These are phyloP conservation scores for Schizophyllum amplum DNA, from an alignment of 1,284 basidiomycete genomes.

Conservation along the genomic window DNA sequence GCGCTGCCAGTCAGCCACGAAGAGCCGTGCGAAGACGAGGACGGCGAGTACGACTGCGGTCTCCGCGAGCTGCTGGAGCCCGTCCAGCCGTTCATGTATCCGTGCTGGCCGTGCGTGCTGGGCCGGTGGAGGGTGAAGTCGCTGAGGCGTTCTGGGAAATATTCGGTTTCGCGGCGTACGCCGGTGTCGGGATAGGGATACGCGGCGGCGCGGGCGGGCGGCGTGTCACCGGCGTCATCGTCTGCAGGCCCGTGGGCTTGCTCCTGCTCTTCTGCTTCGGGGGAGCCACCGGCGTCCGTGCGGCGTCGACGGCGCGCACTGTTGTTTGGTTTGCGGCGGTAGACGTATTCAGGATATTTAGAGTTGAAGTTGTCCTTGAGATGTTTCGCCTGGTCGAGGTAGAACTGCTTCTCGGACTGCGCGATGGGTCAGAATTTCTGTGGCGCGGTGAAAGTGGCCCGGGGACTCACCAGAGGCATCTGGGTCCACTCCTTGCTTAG, in stretches of 20 bases:
- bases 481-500: slow-evolving; percentile 72
- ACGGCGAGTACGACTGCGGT: not conserved
- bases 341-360: slow-evolving; percentile 84
- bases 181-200: not conserved
- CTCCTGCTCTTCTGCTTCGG: not conserved
- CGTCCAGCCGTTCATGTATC: not conserved
- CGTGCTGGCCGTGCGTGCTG: not conserved
- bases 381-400: slow-evolving; percentile 74
- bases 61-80: too few relatives aligned
- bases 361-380: slow-evolving; percentile 77
- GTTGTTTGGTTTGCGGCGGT: slow-evolving; percentile 76
- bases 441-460: slow-evolving; percentile 7
- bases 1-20: not conserved
- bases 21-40: not conserved
- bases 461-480: slow-evolving; percentile 53
- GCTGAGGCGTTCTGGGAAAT: not conserved
- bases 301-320: slow-evolving; percentile 53
- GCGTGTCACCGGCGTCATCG: not conserved
- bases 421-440: slow-evolving; percentile 9
- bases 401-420: slow-evolving; percentile 75
- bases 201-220: too few relatives aligned
- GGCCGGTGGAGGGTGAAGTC: not conserved
- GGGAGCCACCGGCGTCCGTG: not conserved
- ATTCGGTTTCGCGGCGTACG: not conserved
- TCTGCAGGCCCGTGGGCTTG: not conserved